These are phyloP conservation scores for Erythrophleum ivorense DNA, from an alignment of 331 rosid genomes.

Conservation along the genomic window DNA sequence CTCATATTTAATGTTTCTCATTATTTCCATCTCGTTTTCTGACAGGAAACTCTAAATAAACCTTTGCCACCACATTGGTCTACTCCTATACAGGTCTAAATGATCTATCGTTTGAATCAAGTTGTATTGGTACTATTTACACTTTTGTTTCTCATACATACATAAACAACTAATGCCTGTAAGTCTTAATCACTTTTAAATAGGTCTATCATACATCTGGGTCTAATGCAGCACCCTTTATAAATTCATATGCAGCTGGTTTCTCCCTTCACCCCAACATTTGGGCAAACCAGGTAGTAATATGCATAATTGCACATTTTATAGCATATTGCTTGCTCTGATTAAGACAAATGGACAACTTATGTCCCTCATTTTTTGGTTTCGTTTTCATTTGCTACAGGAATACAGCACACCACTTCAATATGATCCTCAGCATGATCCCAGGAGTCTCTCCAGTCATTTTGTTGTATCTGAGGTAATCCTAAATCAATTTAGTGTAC, in stretches of 20 bases:
- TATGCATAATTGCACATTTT: constrained; percentile 20
- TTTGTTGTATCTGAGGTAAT: constrained; percentile 41
- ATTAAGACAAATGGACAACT: constrained; percentile 17
- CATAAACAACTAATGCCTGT: not conserved
- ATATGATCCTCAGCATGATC: constrained; percentile 31
- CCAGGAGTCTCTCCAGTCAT: constrained; percentile 27
- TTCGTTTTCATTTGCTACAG: constrained; percentile 35
- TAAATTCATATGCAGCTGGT: constrained; percentile 29
- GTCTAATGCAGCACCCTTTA: constrained; percentile 33
- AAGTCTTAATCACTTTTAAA: constrained; percentile 25
- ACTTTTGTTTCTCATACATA: constrained; percentile 10
- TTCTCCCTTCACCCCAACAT: constrained; percentile 34
- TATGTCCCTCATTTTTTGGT: constrained; percentile 19
- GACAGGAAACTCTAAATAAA: constrained; percentile 37
- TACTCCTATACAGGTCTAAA: constrained; percentile 42
- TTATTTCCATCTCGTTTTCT: constrained; percentile 1
- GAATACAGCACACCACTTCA: constrained; percentile 26
- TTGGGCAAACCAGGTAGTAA: constrained; percentile 47
- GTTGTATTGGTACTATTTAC: not conserved
- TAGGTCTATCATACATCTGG: constrained; percentile 34
- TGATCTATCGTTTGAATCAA: constrained; percentile 12
- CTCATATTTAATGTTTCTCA: constrained; percentile 15
- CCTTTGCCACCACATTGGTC: constrained; percentile 37
- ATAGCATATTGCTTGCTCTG: constrained; percentile 28
- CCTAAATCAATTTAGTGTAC: not conserved